phyloP scores from a whole-genome alignment of 2,329 filamentous ascomycete species.

The Fusarium sp. region DNA sequence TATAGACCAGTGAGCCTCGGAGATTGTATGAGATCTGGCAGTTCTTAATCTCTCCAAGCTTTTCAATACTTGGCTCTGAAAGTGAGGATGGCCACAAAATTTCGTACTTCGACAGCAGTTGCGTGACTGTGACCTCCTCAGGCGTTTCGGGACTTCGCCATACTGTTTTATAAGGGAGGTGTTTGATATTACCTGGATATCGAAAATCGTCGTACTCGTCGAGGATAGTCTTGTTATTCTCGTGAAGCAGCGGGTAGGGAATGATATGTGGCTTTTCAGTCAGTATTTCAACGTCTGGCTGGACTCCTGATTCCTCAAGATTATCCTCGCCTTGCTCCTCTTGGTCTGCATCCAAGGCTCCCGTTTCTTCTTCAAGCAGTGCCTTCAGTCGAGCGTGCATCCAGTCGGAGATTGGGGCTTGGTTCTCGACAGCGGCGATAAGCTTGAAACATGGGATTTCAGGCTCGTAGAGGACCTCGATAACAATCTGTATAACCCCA shows the following conservation, averaged over 20 bases:
- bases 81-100: conserved; percentile 22
- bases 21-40: conserved; percentile 48
- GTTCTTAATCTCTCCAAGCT: conserved; percentile 7
- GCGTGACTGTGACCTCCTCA: conserved; percentile 14
- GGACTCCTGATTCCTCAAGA: background rate
- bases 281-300: conserved; percentile 38
- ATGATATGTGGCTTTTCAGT: conserved; percentile 33
- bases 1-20: conserved; percentile 43
- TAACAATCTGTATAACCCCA: conserved; percentile 18
- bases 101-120: conserved; percentile 33
- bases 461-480: conserved; percentile 53
- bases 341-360: conserved; percentile 13
- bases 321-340: background rate
- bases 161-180: conserved; percentile 30
- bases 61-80: conserved; percentile 18
- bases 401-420: conserved; percentile 25
- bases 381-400: conserved; percentile 39
- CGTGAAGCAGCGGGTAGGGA: conserved; percentile 38
- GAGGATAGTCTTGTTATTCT: background rate
- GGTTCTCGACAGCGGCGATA: conserved; percentile 26
- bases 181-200: conserved; percentile 39
- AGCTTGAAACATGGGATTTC: conserved; percentile 52
- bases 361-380: conserved; percentile 37
- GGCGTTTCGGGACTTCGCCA: conserved; percentile 44
- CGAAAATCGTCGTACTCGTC: conserved; percentile 32